Evolutionary conservation across 2,329 filamentous ascomycete genomes (phyloP).

Genomic region (Ploettnerulaceae sp.): DNA sequence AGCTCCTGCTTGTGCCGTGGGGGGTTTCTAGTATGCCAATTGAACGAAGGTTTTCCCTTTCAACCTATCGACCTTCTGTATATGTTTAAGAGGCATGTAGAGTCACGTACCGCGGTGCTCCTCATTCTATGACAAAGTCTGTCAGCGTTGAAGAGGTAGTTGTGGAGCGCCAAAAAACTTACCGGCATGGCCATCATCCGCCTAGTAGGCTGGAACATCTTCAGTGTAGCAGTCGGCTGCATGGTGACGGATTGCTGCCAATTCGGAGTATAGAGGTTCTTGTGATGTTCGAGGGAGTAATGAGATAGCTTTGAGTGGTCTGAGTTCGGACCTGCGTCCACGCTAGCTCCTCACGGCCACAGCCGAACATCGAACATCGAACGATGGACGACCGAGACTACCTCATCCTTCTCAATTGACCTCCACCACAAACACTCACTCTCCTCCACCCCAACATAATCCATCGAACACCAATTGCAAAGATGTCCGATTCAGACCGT

Average conservation of each 20-base stretch:
- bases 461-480: conserved; percentile 43
- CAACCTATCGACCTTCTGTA: conserved; percentile 5
- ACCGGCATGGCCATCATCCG: conserved; percentile 71
- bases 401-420: conserved; percentile 30
- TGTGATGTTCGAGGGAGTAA: conserved; percentile 15
- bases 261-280: conserved; percentile 15
- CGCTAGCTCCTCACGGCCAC: conserved; percentile 14
- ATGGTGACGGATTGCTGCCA: conserved; percentile 26
- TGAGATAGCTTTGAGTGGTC: conserved; percentile 13
- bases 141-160: conserved; percentile 27
- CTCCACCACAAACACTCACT: conserved; percentile 20
- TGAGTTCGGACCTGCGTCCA: conserved; percentile 28
- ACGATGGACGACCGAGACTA: conserved; percentile 13
- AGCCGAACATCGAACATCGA: conserved; percentile 37
- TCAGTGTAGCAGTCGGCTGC: conserved; percentile 54
- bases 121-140: conserved; percentile 48
- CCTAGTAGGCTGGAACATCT: conserved; percentile 61
- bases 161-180: conserved; percentile 38
- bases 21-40: conserved; percentile 13
- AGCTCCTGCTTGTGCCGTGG: conserved; percentile 15
- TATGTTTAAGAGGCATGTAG: background rate
- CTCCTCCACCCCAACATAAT: conserved; percentile 34
- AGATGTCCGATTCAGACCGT: conserved; percentile 84
- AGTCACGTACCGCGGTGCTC: conserved; percentile 59
- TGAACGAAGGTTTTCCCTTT: conserved; percentile 8